These are phyloP conservation scores for Oenanthe javanica DNA, from an alignment of 140 eudicot genomes.

Conservation along the genomic window DNA sequence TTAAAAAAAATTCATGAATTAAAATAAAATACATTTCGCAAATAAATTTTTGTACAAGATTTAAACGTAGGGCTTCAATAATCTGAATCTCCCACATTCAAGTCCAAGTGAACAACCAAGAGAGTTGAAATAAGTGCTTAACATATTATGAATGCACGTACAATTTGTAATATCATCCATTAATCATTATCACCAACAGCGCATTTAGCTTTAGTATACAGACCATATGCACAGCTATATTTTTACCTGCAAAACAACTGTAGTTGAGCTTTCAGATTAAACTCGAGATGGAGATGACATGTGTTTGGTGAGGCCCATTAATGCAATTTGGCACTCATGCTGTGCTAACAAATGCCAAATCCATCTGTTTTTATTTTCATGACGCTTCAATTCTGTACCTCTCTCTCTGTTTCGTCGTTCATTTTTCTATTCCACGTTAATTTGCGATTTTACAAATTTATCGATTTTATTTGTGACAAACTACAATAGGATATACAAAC, in stretches of 20 bases:
- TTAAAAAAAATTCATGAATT: too few relatives aligned
- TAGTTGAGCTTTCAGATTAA: not conserved
- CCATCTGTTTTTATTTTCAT: not conserved
- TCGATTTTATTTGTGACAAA: not conserved
- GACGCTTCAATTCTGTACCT: not conserved
- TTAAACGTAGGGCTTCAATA: too few relatives aligned
- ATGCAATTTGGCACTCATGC: not conserved
- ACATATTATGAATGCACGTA: not conserved
- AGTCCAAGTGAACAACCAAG: not conserved
- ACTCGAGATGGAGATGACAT: not conserved
- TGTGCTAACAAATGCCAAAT: constrained; percentile 5
- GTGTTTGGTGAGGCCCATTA: not conserved
- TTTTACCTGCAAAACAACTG: not conserved
- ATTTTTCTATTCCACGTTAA: not conserved
- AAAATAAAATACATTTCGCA: too few relatives aligned
- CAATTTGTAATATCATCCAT: not conserved
- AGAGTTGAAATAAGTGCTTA: not conserved
- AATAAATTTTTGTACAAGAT: too few relatives aligned
- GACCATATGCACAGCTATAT: not conserved
- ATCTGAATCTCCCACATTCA: not conserved
- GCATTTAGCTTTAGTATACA: not conserved
- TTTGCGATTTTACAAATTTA: not conserved
- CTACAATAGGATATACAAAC: not conserved
- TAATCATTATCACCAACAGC: not conserved
- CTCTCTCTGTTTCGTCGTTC: not conserved